Conservation (phyloP, 139 green algal genomes). For the Picochlorum sp. region DNA sequence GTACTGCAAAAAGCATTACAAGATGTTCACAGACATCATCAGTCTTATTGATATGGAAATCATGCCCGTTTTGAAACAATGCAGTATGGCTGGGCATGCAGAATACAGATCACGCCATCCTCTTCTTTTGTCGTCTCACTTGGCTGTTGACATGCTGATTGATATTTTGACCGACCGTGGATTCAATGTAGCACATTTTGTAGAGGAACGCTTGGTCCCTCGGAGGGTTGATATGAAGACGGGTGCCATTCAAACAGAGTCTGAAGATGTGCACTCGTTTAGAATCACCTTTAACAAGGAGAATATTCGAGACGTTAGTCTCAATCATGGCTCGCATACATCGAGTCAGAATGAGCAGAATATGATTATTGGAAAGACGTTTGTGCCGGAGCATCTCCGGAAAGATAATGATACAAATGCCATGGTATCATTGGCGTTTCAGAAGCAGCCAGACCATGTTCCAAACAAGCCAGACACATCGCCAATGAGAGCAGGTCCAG, state of each 20-base stretch:
- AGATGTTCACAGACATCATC: constrained; percentile 61
- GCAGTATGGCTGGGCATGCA: constrained; percentile 67
- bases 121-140: constrained; percentile 7
- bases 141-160: constrained; percentile 69
- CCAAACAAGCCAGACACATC: neutral
- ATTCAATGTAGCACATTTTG: constrained; percentile 35
- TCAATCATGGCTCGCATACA: neutral
- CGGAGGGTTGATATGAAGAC: constrained; percentile 34
- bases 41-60: constrained; percentile 70
- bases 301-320: constrained; percentile 33
- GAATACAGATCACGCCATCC: constrained; percentile 63
- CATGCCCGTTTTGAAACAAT: constrained; percentile 69
- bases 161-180: constrained; percentile 79
- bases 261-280: constrained; percentile 40
- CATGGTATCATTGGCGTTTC: neutral
- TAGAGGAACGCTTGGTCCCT: constrained; percentile 30
- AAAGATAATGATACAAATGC: neutral
- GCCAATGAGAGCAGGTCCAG: too few relatives aligned
- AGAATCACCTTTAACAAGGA: constrained; percentile 52
- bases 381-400: constrained; percentile 26
- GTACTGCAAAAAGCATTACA: constrained; percentile 42
- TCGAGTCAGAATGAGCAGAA: constrained; percentile 18
- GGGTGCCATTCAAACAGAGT: constrained; percentile 22
- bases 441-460: neutral
- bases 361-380: constrained; percentile 39